A percentile compares a stretch with the other conserved stretches of the same genome.
Conservation (phyloP, 2,329 filamentous ascomycete genomes). For the Xylariaceae sp. region DNA sequence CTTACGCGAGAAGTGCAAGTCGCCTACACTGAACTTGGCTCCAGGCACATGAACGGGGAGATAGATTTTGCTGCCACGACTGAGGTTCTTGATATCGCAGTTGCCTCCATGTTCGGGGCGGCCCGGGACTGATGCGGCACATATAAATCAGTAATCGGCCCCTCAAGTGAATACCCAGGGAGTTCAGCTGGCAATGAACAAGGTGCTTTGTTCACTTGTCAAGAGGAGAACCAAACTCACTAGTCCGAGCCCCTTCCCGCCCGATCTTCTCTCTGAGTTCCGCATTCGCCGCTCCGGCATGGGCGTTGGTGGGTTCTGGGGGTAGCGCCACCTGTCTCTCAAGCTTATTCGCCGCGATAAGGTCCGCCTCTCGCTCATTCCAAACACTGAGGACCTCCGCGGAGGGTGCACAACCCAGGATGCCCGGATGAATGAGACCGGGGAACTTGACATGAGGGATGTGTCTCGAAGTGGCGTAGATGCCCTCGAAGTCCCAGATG, state of each 20-base stretch:
- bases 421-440: slow-evolving; percentile 86
- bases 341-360: slow-evolving; percentile 65
- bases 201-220: too few relatives aligned
- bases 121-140: slow-evolving; percentile 55
- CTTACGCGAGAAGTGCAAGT: slow-evolving; percentile 72
- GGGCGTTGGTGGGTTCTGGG: slow-evolving; percentile 64
- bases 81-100: slow-evolving; percentile 86
- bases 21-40: slow-evolving; percentile 85
- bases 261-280: slow-evolving; percentile 62
- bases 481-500: slow-evolving; percentile 54
- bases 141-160: not conserved
- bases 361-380: slow-evolving; percentile 76
- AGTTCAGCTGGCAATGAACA: not conserved
- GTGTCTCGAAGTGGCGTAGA: slow-evolving; percentile 71
- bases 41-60: slow-evolving; percentile 81
- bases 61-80: slow-evolving; percentile 74
- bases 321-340: slow-evolving; percentile 70
- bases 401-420: slow-evolving; percentile 83
- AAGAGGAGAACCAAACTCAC: slow-evolving; percentile 2
- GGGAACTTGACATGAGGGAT: slow-evolving; percentile 84
- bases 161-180: too few relatives aligned
- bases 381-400: slow-evolving; percentile 70
- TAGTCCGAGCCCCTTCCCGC: slow-evolving; percentile 71
- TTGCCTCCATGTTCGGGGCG: slow-evolving; percentile 85
- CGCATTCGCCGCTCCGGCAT: slow-evolving; percentile 61